Base-by-base conservation (phyloP, 1,284 basidiomycete species). In the Moniliella sp. region DNA sequence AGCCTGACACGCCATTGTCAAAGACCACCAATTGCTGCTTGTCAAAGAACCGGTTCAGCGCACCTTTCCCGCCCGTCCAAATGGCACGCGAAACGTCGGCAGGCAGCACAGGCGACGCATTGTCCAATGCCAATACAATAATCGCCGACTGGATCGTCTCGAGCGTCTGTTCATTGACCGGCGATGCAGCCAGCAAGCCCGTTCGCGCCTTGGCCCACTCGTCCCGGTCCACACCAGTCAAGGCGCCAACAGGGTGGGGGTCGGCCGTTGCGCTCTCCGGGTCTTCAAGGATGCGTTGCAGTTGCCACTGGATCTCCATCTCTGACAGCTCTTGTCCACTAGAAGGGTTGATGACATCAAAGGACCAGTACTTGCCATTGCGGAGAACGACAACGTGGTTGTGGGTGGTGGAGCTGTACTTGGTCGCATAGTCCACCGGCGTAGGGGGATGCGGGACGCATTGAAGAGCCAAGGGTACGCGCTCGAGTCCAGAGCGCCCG, bases 401-500 rank as follows among this genome's bases (percentile, higher is more conserved):
- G 64, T 93, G 70, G 14, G 67, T 62, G 29, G 65, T 61, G 4
- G 77, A 66, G 46, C 80, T 73, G 61, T 81, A 88, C 61, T 84
- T 84, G 39, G 64, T 64, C 3, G 82, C 81, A 0, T 73, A 77
- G 59, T 97, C 88, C 5, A 75, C 72, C 0, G 78, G 77, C 46
- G 76, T 75, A 68, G 69, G 3, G 88, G 91, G 59, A 84, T 76
- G 16, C 88, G 75, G 27, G 70, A 74, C 3, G 83, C 68, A 63
- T 94, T 91, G 72, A 97, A 86, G 75, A 86, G 82, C 81, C 81
- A 78, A 72, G 80, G 69, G 71, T 88, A 93, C n/a, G 82, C 83
- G 2, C 68, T 69, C 79, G 88, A 88, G 64, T 78, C 78, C n/a
- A 97, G 66, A 1, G 86, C 81, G 11, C 69, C 68, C 1, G 73